Evolutionary conservation across 495 filamentous ascomycete genomes (phyloP), one percentile per base, ranked within the genome.

Genomic region (Amniculicola lignicola): DNA sequence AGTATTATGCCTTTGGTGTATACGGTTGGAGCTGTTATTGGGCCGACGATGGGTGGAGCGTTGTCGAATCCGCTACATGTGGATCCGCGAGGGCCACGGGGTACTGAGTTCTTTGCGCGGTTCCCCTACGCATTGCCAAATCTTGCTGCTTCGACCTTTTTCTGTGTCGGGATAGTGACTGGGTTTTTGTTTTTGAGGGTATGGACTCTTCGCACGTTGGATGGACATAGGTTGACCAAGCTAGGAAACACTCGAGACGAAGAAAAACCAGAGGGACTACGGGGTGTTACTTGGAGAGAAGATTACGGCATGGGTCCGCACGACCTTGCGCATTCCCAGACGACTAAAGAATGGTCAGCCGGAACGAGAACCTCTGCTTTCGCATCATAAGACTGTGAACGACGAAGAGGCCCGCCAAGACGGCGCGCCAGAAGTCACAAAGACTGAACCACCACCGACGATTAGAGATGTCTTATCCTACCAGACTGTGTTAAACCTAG

Each of bases 91-190:
- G 47, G 87, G 14, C 93, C 92, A 67, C 83, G 83, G 6, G 66
- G 79, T 18, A 82, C 75, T 21, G 75, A 70, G 37, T 86, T 90
- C 57, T 77, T 95, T 39, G 77, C 81, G 54, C 76, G 72, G 37
- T 94, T 81, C 67, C 92, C 91, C 0, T 97, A 92, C 69, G 74
- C 79, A 4, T 70, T 95, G 52, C 92, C 92, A 4, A 96, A 95
- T 67, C 38, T 97, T 19, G 74, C 89, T n/a, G 77, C 82, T 0
- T 83, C 83, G 44, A 48, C 67, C 14, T 77, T 96, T 38, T 93
- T 93, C 69, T 61, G 87, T 23, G 63, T 90, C 12, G 89, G 89
- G 4, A 80, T 93, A 25, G 69, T 74, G 4, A 84, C 80, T 19
- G 89, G 86, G 0, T 66, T 82, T 21, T 67, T 94, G 12, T 95